These are phyloP conservation scores for Fonticula alba DNA, from an alignment of 78 protist genomes.

Conservation along the genomic window DNA sequence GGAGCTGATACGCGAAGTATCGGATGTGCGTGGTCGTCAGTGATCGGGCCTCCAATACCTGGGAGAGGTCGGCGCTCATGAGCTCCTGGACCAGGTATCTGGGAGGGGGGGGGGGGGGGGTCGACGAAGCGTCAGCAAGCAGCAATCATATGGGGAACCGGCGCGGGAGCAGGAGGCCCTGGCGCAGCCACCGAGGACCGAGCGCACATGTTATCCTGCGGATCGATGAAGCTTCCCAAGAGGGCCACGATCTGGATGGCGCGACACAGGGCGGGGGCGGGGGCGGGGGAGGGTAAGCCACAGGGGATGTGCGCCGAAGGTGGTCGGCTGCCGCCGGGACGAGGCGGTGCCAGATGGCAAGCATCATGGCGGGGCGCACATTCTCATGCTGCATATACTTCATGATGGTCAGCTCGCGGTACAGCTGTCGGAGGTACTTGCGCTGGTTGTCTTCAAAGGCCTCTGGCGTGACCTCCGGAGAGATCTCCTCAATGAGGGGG, in stretches of 20 bases:
- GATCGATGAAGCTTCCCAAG: neutral
- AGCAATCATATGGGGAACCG: neutral
- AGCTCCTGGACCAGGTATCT: constrained; percentile 75
- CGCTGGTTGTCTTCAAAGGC: constrained; percentile 67
- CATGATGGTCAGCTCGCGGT: constrained; percentile 80
- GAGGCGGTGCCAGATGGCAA: neutral
- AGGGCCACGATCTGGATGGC: neutral
- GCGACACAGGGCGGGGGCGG: neutral
- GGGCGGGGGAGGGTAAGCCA: neutral
- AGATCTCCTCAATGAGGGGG: no score
- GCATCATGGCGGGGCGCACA: neutral
- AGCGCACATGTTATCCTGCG: neutral
- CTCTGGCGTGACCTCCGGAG: no score
- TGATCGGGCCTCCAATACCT: constrained; percentile 67
- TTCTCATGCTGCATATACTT: constrained; percentile 47
- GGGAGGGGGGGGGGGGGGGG: neutral
- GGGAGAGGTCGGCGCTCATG: constrained; percentile 88
- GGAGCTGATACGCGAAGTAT: constrained; percentile 80
- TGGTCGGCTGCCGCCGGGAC: neutral
- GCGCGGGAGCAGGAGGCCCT: no score
- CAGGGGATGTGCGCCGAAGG: neutral
- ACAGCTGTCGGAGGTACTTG: constrained; percentile 69
- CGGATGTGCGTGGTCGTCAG: constrained; percentile 81
- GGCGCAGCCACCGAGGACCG: no score
- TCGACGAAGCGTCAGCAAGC: neutral